Base-by-base conservation (phyloP, 768 basidiomycete genomes). In the Tubosaeta sp. region DNA sequence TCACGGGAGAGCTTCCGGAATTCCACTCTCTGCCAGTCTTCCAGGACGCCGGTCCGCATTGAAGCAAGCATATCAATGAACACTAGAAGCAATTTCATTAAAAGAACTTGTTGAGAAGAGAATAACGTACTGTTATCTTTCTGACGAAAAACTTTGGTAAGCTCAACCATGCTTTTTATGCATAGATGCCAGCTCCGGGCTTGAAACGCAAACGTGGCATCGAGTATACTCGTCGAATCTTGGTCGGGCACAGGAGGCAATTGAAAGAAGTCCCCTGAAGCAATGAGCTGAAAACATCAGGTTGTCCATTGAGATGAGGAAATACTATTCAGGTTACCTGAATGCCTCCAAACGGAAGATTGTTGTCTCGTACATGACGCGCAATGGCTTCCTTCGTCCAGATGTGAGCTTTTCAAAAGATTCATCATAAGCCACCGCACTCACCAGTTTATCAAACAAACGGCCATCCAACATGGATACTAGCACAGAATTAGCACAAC, bases 31-130 rank as follows among this genome's bases (percentile, higher is more conserved):
- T 93, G 93, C 43, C 75, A 73, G 0, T 65, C 53, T 2, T 80
- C 76, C n/a, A 98, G 71, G 13, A 62, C 69, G 1, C 95, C 97
- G 56, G 90, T 95, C 25, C 97, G 83, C 94, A 98, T 97, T 62
- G 97, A 94, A 64, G 97, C 97, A 44, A 98, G 75, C 91, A 98
- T 98, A 61, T 92, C 79, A 42, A 99, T 81, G 63, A 99, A 97
- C 43, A 78, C 93, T 93, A 62, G 8, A 29, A 32, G 38, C 22
- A 42, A 26, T 38, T 27, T n/a, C 34, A 35, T 37, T 16, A 13
- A 41, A 16, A 46, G 12, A 11, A 11, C 13, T 11, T 29, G 6
- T 48, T 2, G 3, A 27, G 32, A 46, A 31, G 11, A 32, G 45
- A 26, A 53, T 8, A 5, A 42, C 59, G 31, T 53, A 80, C 81